Percentiles rank a stretch among this genome's conserved stretches.
These are phyloP conservation scores for Sugiyamaella americana DNA, from an alignment of 805 yeast species.

Conservation along the genomic window DNA sequence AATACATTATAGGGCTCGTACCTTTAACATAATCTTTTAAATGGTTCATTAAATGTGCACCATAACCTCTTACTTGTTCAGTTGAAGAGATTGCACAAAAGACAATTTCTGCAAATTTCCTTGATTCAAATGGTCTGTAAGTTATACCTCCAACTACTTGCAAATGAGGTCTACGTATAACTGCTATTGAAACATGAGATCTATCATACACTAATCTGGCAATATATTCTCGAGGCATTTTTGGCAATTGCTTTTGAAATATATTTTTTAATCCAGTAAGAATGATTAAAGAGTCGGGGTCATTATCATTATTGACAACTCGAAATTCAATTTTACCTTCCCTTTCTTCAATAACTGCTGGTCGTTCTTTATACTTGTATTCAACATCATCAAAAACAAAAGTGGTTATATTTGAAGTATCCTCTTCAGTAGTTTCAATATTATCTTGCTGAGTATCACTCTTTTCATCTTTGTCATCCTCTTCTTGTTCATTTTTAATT, in stretches of 20 bases:
- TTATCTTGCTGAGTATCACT: slow-evolving; percentile 12
- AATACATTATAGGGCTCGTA: slow-evolving; percentile 78
- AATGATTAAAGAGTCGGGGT: slow-evolving; percentile 81
- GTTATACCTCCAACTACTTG: slow-evolving; percentile 98
- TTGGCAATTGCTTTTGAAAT: slow-evolving; percentile 94
- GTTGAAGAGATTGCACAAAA: slow-evolving; percentile 97
- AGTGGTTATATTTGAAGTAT: slow-evolving; percentile 35
- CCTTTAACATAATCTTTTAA: slow-evolving; percentile 89
- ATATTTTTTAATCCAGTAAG: slow-evolving; percentile 92
- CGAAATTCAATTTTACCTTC: slow-evolving; percentile 92
- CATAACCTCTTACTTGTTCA: slow-evolving; percentile 97
- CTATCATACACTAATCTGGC: slow-evolving; percentile 91
- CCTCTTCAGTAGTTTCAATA: slow-evolving; percentile 18
- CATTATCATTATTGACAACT: slow-evolving; percentile 92
- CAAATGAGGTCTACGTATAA: slow-evolving; percentile 74
- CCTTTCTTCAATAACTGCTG: slow-evolving; percentile 89
- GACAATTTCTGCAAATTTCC: slow-evolving; percentile 95
- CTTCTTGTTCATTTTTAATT: slow-evolving; percentile 1
- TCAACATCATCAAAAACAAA: slow-evolving; percentile 70
- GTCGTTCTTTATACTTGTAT: slow-evolving; percentile 83
- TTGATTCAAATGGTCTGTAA: slow-evolving; percentile 82
- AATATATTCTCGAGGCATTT: slow-evolving; percentile 97
- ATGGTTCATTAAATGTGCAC: slow-evolving; percentile 98
- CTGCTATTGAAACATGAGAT: slow-evolving; percentile 92
- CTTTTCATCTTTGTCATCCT: slow-evolving; percentile 8